Conservation (phyloP, 495 filamentous ascomycete species). For the Cryomyces minteri region DNA sequence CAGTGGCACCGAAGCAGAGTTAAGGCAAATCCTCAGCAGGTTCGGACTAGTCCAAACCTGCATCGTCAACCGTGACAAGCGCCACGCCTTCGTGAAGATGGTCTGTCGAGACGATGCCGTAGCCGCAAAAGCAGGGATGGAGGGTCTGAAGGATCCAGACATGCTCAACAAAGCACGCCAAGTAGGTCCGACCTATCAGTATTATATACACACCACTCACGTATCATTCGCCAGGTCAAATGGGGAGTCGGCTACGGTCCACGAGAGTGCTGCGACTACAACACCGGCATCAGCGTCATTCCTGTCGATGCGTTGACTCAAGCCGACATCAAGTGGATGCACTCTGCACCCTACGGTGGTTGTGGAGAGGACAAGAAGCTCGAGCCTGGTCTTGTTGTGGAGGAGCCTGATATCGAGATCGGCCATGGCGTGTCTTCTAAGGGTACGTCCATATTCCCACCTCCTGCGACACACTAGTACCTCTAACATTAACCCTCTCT, state of each 20-base stretch:
- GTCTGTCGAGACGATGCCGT: conserved; percentile 70
- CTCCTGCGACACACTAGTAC: too few relatives aligned
- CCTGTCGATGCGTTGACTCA: conserved; percentile 85
- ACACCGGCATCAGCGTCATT: conserved; percentile 80
- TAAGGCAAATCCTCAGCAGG: conserved; percentile 56
- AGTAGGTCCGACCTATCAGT: conserved; percentile 1
- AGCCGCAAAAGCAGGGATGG: conserved; percentile 76
- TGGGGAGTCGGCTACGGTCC: conserved; percentile 98
- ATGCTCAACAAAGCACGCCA: conserved; percentile 60
- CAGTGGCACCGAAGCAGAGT: conserved; percentile 60
- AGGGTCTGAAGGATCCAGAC: conserved; percentile 49
- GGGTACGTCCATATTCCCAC: conserved; percentile 13
- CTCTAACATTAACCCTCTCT: neutral
- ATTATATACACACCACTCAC: neutral
- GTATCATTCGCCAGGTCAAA: conserved; percentile 38
- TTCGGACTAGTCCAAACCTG: conserved; percentile 87
- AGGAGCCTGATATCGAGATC: conserved; percentile 97
- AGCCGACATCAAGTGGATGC: conserved; percentile 93
- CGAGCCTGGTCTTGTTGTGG: conserved; percentile 69
- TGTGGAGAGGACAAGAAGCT: conserved; percentile 61
- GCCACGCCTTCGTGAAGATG: conserved; percentile 99
- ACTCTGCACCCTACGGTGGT: conserved; percentile 83
- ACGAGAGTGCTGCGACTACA: conserved; percentile 92
- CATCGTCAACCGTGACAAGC: conserved; percentile 93
- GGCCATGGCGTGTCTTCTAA: conserved; percentile 94